Evolutionary conservation across 2,329 filamentous ascomycete genomes (phyloP), one percentile per base, ranked within the genome.

Genomic region (Sarocladium brachiariae): DNA sequence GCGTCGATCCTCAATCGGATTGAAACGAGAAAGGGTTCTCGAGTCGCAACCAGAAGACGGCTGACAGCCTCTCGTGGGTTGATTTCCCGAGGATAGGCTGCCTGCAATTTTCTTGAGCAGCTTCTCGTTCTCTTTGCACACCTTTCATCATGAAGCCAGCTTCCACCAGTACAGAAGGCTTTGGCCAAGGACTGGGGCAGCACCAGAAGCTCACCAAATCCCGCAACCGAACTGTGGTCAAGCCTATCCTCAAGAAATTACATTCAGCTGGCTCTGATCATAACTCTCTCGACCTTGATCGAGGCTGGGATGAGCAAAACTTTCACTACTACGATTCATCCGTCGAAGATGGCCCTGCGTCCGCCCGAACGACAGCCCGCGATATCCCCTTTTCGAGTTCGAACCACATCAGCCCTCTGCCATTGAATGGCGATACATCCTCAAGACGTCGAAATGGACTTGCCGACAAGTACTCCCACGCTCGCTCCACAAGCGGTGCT

Each of bases 171-270:
- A 58, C 64, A 68, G 52, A 49, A n/a, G 46, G 46, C 46, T 49
- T 65, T n/a, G 33, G 46, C 49, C 49, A 51, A 37, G 50, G 38
- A 25, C 38, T 51, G 11, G 24, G 24, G 23, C 50, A 45, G 30
- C 50, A 51, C 24, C 55, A 58, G 52, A 54, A 55, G 30, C 57
- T 65, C 56, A 63, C 69, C 59, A 80, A 80, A 62, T 59, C 70
- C 48, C 69, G 70, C 57, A 65, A 66, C 50, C 74, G 73, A 57
- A 68, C 68, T 52, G 69, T 70, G 53, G 76, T 81, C 55, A 83
- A 82, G 65, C 81, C 81, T 9, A 83, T 84, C 39, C 66, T 84
- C 50, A 82, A 81, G 63, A 83, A 82, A 62, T 62, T 77, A 53
- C 66, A 68, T 49, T 49, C 38, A 8, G 38, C 72, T 31, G 70